Conservation (phyloP, 306 rosid species). For the Hippophae gyantsensis region DNA sequence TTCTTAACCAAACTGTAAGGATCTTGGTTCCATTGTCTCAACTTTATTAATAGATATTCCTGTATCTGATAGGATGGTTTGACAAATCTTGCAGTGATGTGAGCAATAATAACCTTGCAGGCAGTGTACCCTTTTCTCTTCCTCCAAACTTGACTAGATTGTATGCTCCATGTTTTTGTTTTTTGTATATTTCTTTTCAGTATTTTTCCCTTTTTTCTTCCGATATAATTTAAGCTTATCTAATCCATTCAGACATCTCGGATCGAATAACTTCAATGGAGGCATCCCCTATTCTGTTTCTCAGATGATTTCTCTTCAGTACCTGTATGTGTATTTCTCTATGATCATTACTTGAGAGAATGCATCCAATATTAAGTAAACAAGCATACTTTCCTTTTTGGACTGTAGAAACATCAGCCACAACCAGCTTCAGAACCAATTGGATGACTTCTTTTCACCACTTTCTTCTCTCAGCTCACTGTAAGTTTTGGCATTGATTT, state of each 20-base stretch:
- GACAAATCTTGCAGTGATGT: constrained; percentile 58
- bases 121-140: constrained; percentile 46
- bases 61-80: constrained; percentile 10
- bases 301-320: constrained; percentile 40
- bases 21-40: constrained; percentile 16
- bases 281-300: constrained; percentile 60
- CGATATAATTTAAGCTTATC: background rate
- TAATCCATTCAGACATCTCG: constrained; percentile 66
- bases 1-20: constrained; percentile 67
- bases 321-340: constrained; percentile 51
- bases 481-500: constrained; percentile 37
- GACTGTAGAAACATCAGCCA: constrained; percentile 65
- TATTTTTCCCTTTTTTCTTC: background rate
- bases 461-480: constrained; percentile 67
- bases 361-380: constrained; percentile 13
- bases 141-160: constrained; percentile 58
- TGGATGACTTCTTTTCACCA: constrained; percentile 40
- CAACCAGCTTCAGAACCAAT: constrained; percentile 65
- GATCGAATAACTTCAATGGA: constrained; percentile 48
- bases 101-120: constrained; percentile 65
- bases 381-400: constrained; percentile 18
- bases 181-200: constrained; percentile 2
- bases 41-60: constrained; percentile 1
- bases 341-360: constrained; percentile 12
- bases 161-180: constrained; percentile 44